Base-by-base conservation (phyloP, 805 yeast species). In the Candida montana region DNA sequence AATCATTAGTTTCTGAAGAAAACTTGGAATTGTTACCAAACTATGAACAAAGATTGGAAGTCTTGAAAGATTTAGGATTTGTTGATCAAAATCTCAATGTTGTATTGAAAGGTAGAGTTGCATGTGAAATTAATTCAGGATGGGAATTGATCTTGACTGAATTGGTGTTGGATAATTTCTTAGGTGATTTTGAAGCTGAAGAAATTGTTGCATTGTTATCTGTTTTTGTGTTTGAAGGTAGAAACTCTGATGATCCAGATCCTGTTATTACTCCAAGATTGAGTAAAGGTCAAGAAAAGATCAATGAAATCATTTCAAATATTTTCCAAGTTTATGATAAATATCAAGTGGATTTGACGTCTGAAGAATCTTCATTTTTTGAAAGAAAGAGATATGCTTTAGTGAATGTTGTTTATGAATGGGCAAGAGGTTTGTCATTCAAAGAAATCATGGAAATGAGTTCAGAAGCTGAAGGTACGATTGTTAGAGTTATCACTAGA, bases 381-480 rank as follows among this genome's bases (percentile, higher is more conserved):
- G 95, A 87, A 42, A 75, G 82, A 49, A 82, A 87, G 53, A 70
- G 98, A 51, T 93, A 93, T 63, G 95, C 91, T 0, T 71, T 93
- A 55, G 85, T 88, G 63, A 91, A 89, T 59, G 96, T 88, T 11
- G 96, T 91, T 5, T 93, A 91, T 60, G 97, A 93, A 64, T 93
- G 99, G 99, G 96, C 98, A 1, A 73, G 95, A 50, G 99, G 99
- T 2, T 74, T 82, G 71, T 74, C 95, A 0, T 93, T 93, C 68
- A 83, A 83, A 49, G 95, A 88, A 44, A 91, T 93, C 49, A 93
- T 90, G 83, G 82, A 78, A 45, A 73, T 88, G 49, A 86, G 96
- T 44, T 81, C 79, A 16, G 95, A 90, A 54, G 90, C 88, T 29
- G 99, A 93, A 64, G 99, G 99, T 32, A 86, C 96, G 0, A 93